Conservation (phyloP, 192 early-diverging fungal genomes). For the Backusella tuberculispora region DNA sequence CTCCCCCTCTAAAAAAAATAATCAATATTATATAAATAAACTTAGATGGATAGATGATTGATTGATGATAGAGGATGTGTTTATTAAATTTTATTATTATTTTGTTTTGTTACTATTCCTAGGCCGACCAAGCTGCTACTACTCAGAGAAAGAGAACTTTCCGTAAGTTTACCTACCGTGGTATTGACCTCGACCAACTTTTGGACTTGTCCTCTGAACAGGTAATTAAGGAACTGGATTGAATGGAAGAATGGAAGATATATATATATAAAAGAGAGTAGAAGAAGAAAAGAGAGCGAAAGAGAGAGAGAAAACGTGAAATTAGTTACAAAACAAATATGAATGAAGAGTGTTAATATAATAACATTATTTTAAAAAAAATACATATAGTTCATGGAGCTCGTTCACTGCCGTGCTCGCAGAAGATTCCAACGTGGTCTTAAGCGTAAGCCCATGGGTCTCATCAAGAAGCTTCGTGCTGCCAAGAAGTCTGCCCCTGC, state of each 20-base stretch:
- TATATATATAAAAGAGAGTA: neutral
- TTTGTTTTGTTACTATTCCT: neutral
- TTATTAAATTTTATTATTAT: neutral
- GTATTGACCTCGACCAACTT: constrained; percentile 95
- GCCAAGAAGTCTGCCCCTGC: constrained; percentile 91
- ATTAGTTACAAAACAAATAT: no score
- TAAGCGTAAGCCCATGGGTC: constrained; percentile 97
- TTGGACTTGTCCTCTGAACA: constrained; percentile 90
- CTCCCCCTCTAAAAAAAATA: no score
- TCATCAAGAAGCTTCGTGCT: constrained; percentile 99
- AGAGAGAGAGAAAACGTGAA: neutral
- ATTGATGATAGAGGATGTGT: neutral
- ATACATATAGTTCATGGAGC: constrained; percentile 76
- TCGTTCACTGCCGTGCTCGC: constrained; percentile 94
- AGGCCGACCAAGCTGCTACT: constrained; percentile 34
- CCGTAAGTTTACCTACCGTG: constrained; percentile 98
- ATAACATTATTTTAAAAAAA: neutral
- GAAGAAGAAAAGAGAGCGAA: neutral
- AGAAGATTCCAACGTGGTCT: constrained; percentile 98
- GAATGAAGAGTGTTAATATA: no score
- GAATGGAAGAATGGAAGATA: no score
- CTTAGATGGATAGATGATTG: neutral
- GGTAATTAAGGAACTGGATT: constrained; percentile 37
- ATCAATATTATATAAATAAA: no score
- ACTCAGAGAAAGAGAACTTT: constrained; percentile 89